Evolutionary conservation across 768 basidiomycete species (phyloP).

Genomic region (Phallus indusiatus): DNA sequence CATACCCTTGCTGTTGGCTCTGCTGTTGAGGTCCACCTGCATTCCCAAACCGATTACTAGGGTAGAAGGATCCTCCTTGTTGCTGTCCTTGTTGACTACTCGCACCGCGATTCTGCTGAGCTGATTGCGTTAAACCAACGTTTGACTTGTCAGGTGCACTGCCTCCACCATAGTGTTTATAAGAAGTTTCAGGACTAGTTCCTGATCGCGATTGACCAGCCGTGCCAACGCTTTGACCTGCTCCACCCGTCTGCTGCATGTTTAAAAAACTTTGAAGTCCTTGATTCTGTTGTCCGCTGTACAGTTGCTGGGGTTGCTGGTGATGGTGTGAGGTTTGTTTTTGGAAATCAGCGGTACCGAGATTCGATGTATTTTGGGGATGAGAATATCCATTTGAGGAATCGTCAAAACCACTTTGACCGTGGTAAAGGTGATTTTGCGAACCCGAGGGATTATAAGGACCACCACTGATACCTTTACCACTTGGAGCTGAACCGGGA

Average conservation of each 20-base stretch:
- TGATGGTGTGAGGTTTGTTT: constrained; percentile 51
- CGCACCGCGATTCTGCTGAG: constrained; percentile 30
- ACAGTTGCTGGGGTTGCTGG: constrained; percentile 34
- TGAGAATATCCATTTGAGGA: constrained; percentile 29
- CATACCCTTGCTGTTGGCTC: constrained; percentile 32
- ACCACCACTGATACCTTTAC: constrained; percentile 54
- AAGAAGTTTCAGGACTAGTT: constrained; percentile 60
- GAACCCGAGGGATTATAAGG: constrained; percentile 6
- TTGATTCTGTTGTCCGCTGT: constrained; percentile 40
- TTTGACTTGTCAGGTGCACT: constrained; percentile 23
- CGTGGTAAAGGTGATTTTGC: constrained; percentile 7
- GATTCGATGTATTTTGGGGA: constrained; percentile 39
- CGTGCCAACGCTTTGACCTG: constrained; percentile 41
- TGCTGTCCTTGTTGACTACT: constrained; percentile 34
- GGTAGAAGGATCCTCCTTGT: constrained; percentile 28
- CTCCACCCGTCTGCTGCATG: constrained; percentile 65
- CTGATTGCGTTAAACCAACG: constrained; percentile 32
- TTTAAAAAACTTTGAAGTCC: constrained; percentile 18
- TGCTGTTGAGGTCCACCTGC: constrained; percentile 42
- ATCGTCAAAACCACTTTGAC: constrained; percentile 8
- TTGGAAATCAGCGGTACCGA: constrained; percentile 39
- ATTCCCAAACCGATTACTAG: constrained; percentile 27
- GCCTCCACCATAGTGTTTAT: constrained; percentile 55
- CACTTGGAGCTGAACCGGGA: constrained; percentile 54
- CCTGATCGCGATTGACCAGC: constrained; percentile 33